Base-by-base conservation (phyloP, 2,329 filamentous ascomycete genomes). In the Furcasterigmium furcatum region DNA sequence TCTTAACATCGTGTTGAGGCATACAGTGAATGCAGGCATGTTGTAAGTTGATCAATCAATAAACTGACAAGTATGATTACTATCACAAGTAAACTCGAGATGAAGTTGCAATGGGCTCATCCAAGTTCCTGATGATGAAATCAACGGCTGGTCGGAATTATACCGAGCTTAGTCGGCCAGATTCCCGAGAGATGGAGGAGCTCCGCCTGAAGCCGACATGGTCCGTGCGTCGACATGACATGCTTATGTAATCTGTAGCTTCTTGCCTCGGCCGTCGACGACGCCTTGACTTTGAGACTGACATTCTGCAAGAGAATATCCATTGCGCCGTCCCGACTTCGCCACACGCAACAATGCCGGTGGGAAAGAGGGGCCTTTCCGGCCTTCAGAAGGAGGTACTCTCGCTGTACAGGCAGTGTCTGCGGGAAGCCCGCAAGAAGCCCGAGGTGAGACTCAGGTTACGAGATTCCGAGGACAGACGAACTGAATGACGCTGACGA, bases 361-460 rank as follows among this genome's bases (percentile, higher is more conserved):
- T 21, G 27, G 25, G 29, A 38, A 46, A 41, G 35, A 40, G 49
- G 13, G 50, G 82, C 56, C 73, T 91, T 21, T 95, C 91, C 8
- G 94, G 94, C 29, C 74, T 97, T n/a, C 92, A 97, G 63, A 85
- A 81, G 58, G 90, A 96, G 59, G 92, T 96, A 4, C 67, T 97
- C 43, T 76, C 83, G 27, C 79, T 99, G 13, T 99, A 97, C 64
- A 84, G 92, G 47, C 80, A 83, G 61, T 97, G 92, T 58, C 72
- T 99, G 21, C 82, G 91, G 48, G 88, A 88, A 59, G 84, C 86
- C 48, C 81, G 85, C 49, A 85, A 84, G 59, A 97, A 99, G 65
- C 90, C 91, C 41, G 62, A 69, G 57, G 89, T 92, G 64, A 51
- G 58, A 41, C 18, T 40, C 19, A 34, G 21, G 12, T 18, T 29